These are phyloP conservation scores for Isatis tinctoria DNA, from an alignment of 345 rosid genomes.

Conservation along the genomic window DNA sequence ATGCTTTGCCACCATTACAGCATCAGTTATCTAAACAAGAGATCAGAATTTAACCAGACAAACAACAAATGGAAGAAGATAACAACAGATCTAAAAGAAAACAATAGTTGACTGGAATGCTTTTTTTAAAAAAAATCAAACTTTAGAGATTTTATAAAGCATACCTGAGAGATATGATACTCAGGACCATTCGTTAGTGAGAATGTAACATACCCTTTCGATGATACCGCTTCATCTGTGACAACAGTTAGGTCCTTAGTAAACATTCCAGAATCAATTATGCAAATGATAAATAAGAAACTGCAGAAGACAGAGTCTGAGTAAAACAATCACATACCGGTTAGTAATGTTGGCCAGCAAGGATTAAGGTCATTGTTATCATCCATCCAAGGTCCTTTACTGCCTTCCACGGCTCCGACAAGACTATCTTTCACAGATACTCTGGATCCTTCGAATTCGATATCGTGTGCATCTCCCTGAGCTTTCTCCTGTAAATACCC, in stretches of 20 bases:
- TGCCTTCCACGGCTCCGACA: slow-evolving; percentile 42
- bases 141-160: not conserved
- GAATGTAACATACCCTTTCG: slow-evolving; percentile 79
- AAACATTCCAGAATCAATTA: not conserved
- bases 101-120: not conserved
- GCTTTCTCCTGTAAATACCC: slow-evolving; percentile 57
- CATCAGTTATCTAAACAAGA: slow-evolving; percentile 74
- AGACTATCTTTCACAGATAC: slow-evolving; percentile 49
- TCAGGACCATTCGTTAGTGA: slow-evolving; percentile 95
- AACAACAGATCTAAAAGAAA: not conserved
- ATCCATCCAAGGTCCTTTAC: slow-evolving; percentile 78
- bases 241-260: slow-evolving; percentile 9
- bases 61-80: no score
- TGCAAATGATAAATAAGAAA: not conserved
- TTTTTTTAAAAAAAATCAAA: not conserved
- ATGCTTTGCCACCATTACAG: slow-evolving; percentile 76
- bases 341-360: slow-evolving; percentile 63
- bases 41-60: not conserved
- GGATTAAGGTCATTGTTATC: slow-evolving; percentile 54
- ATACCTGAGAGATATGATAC: slow-evolving; percentile 97
- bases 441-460: slow-evolving; percentile 51
- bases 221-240: slow-evolving; percentile 52
- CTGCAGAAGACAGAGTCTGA: not conserved
- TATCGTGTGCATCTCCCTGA: slow-evolving; percentile 58
- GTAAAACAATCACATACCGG: slow-evolving; percentile 40